phyloP scores from a whole-genome alignment of 2,329 filamentous ascomycete genomes.

The Nemania sp. region DNA sequence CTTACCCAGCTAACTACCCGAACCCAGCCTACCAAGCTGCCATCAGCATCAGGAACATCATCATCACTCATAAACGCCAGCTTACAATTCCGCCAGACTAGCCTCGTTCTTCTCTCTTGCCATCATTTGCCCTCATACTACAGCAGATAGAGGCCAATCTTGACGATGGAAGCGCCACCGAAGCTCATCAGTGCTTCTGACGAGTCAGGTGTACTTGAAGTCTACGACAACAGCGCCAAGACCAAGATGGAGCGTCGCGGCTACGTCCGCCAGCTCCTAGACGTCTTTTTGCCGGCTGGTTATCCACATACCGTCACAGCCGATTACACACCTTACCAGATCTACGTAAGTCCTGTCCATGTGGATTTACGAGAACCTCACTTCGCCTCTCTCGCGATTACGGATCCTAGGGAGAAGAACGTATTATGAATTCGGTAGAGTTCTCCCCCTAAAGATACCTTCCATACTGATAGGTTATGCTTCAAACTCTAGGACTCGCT shows the following conservation, averaged over 20 bases:
- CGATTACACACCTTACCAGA: slow-evolving; percentile 78
- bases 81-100: neutral
- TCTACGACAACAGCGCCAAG: slow-evolving; percentile 59
- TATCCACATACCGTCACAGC: slow-evolving; percentile 83
- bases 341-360: slow-evolving; percentile 43
- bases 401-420: no score
- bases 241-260: slow-evolving; percentile 29
- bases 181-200: slow-evolving; percentile 32
- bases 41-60: neutral
- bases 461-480: neutral
- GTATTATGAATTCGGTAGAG: no score
- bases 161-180: slow-evolving; percentile 21
- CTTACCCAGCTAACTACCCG: neutral
- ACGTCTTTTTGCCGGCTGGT: slow-evolving; percentile 84
- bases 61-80: neutral
- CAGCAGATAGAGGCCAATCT: neutral
- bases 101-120: neutral
- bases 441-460: no score
- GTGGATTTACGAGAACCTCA: no score
- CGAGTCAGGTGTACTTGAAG: slow-evolving; percentile 35
- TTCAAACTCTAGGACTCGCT: slow-evolving; percentile 65
- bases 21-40: no score
- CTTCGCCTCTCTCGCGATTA: neutral
- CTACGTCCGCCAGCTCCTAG: slow-evolving; percentile 50
- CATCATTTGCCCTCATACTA: no score